phyloP scores from a whole-genome alignment of 345 rosid species.

The Gossypium mustelinum region DNA sequence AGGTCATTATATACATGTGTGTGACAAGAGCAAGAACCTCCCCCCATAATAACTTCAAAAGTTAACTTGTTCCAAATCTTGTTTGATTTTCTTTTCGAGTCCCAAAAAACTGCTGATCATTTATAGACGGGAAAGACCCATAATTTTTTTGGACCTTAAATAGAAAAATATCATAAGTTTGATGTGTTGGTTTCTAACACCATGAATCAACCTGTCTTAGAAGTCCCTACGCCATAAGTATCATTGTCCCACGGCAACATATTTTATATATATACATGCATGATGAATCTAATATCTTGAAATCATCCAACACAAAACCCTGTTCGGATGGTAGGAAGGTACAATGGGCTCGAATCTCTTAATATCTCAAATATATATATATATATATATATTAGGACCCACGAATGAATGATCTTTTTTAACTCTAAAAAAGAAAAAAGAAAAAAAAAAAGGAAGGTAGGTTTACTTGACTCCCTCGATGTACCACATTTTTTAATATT shows the following conservation, averaged over 20 bases:
- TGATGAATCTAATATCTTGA: not conserved
- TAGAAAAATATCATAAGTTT: too few relatives aligned
- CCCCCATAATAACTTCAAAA: not conserved
- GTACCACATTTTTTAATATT: too few relatives aligned
- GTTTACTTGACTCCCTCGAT: too few relatives aligned
- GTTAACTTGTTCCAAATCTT: not conserved
- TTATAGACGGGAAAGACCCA: not conserved
- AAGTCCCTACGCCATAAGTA: not conserved
- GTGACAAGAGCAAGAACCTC: not conserved
- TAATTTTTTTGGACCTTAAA: not conserved
- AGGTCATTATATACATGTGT: too few relatives aligned
- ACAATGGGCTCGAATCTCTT: not conserved
- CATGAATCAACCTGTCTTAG: not conserved
- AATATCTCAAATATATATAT: not conserved
- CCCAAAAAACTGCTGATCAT: not conserved
- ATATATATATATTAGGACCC: too few relatives aligned
- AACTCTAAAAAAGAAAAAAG: too few relatives aligned
- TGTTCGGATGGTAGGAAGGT: conserved; percentile 6
- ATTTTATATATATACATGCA: not conserved
- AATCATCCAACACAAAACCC: not conserved
- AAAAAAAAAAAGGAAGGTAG: too few relatives aligned
- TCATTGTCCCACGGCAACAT: not conserved
- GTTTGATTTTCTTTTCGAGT: not conserved
- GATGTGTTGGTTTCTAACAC: not conserved
- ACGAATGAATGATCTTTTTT: too few relatives aligned